Evolutionary conservation across 1,284 basidiomycete species (phyloP), one percentile per base, ranked within the genome.

Genomic region (Irpex lacteus): DNA sequence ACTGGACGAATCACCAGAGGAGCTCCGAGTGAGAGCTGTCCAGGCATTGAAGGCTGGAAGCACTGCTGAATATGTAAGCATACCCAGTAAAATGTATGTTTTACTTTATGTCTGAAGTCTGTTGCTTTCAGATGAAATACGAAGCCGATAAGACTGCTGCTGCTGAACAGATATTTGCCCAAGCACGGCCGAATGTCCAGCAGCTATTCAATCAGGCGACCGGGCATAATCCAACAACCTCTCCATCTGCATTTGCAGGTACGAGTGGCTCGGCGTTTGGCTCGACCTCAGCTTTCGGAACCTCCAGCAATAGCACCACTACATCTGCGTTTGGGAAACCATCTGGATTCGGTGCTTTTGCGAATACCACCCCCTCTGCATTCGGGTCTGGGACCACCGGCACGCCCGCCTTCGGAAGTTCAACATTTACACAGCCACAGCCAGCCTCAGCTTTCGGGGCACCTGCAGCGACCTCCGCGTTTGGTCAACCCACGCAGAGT

Each of bases 1-100:
- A 1, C 77, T 91, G 37, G 95, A 98, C 70, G 80, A 91, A 66
- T 91, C 88, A 0, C 85, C 83, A 0, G 96, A 98, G 70, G 96
- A 98, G 75, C 76, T 98, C 59, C 84, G 91, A 55, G 78, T 88
- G 63, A 89, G 85, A 70, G 91, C 90, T 8, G 80, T 83, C 5
- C 75, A 81, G 11, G 91, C 92, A 0, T 70, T 84, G 36, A 81
- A 82, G 63, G 78, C 80, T 9, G 88, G 87, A 9, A 87, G 83
- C 63, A 72, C 80, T 0, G 79, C 83, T 44, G 86, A 88, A 79
- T 96, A 96, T 76, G 94, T 93, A 68, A 73, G 26, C 26, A 3
- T 26, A 26, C 26, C 26, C 26, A 26, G 89, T 81, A 8, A 1
- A 11, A 40, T 49, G 40, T 21, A 40, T 49, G 18, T 15, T 44